These are phyloP conservation scores for Populus alba DNA, from an alignment of 345 rosid species.

Conservation along the genomic window DNA sequence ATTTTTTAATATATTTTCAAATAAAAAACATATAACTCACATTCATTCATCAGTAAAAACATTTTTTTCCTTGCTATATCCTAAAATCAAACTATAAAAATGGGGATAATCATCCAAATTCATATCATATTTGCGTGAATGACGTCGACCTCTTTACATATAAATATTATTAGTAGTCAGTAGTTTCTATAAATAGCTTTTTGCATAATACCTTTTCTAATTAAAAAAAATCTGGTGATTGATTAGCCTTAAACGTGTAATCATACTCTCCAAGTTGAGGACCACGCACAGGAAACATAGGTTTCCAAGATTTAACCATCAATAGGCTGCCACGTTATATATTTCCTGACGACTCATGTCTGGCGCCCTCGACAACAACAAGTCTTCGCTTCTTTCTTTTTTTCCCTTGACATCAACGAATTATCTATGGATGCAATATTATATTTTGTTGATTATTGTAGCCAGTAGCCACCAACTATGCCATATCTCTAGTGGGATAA, in stretches of 20 bases:
- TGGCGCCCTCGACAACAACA: neutral
- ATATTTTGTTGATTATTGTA: no score
- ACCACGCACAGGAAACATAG: no score
- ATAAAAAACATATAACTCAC: no score
- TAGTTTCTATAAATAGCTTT: neutral
- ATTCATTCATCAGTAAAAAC: no score
- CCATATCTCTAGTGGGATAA: no score
- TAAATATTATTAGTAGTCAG: no score
- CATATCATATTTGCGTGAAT: constrained; percentile 3
- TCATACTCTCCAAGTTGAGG: neutral
- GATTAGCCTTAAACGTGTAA: constrained; percentile 6
- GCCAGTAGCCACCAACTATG: no score
- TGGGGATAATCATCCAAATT: neutral
- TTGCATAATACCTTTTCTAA: neutral
- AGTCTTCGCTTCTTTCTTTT: neutral
- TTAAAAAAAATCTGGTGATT: neutral
- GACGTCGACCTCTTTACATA: neutral
- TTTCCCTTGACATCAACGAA: neutral
- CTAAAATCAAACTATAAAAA: neutral
- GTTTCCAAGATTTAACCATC: neutral
- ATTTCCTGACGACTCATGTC: constrained; percentile 6
- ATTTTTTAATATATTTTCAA: no score
- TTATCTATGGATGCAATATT: neutral
- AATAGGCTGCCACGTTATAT: constrained; percentile 1
- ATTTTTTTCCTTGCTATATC: neutral